These are phyloP conservation scores for Fusarium oxysporum DNA, from an alignment of 2,329 filamentous ascomycete species.

Conservation along the genomic window DNA sequence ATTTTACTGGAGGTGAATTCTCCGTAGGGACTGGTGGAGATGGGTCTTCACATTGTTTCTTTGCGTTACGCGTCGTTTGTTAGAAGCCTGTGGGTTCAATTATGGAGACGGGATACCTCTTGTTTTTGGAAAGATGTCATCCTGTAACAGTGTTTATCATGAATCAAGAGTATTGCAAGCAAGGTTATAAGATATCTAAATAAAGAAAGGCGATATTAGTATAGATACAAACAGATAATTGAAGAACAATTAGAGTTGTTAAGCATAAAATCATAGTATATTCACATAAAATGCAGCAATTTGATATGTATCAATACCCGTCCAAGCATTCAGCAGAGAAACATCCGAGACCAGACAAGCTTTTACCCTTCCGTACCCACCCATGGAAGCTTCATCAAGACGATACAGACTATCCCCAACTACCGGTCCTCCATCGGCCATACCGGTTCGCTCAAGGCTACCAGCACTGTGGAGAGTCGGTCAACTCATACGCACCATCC, in stretches of 20 bases:
- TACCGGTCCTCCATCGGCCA: slow-evolving; percentile 1
- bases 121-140: neutral
- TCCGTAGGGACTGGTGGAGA: neutral
- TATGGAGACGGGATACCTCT: slow-evolving; percentile 13
- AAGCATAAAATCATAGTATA: neutral
- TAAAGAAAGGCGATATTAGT: neutral
- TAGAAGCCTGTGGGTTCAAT: slow-evolving; percentile 13
- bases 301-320: neutral
- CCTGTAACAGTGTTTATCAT: neutral
- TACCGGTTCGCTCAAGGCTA: slow-evolving; percentile 6
- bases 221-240: no score
- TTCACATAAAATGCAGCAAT: neutral
- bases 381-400: slow-evolving; percentile 18
- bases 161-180: neutral
- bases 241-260: neutral
- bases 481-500: neutral
- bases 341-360: slow-evolving; percentile 24
- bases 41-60: neutral
- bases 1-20: slow-evolving; percentile 12
- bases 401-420: slow-evolving; percentile 8
- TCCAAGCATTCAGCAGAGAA: slow-evolving; percentile 18
- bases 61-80: slow-evolving; percentile 28
- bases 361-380: slow-evolving; percentile 1
- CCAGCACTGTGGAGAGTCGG: neutral
- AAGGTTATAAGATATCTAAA: no score